Evolutionary conservation across 2,329 filamentous ascomycete species (phyloP).

Genomic region (Stagonosporopsis rhizophila): DNA sequence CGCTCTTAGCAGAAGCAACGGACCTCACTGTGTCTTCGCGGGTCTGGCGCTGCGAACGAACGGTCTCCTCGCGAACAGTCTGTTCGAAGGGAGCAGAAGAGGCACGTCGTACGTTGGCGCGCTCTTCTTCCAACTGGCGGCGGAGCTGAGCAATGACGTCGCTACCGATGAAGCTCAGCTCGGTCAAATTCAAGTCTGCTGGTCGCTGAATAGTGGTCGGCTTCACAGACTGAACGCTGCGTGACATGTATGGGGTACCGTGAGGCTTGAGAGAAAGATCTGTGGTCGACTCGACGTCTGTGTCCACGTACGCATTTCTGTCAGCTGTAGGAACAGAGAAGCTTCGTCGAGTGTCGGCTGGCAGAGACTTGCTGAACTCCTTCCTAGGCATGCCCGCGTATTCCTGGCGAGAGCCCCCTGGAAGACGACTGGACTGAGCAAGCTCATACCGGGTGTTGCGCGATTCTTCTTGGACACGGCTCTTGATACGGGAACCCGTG

Average conservation of each 20-base stretch:
- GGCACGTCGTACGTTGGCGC: conserved; percentile 50
- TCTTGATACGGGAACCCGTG: conserved; percentile 43
- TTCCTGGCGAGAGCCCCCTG: conserved; percentile 35
- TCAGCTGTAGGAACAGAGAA: conserved; percentile 42
- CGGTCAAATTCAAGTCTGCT: conserved; percentile 53
- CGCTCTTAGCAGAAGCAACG: conserved; percentile 48
- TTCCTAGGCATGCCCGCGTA: conserved; percentile 33
- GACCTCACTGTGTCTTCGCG: conserved; percentile 52
- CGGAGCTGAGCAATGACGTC: conserved; percentile 62
- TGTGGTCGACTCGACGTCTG: conserved; percentile 47
- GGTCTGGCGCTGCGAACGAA: conserved; percentile 44
- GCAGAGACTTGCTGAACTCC: conserved; percentile 22
- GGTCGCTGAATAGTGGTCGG: conserved; percentile 37
- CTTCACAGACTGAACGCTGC: conserved; percentile 28
- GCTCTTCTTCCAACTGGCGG: conserved; percentile 63
- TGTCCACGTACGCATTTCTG: conserved; percentile 36
- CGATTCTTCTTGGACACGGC: conserved; percentile 43
- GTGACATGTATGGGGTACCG: conserved; percentile 37
- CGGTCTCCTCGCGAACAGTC: conserved; percentile 49
- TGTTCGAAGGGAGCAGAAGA: conserved; percentile 35
- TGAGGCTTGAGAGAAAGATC: conserved; percentile 49
- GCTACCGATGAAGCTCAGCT: conserved; percentile 62
- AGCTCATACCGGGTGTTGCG: conserved; percentile 40
- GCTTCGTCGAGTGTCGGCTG: conserved; percentile 32
- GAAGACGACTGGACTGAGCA: conserved; percentile 24